Evolutionary conservation across 176 grass and related monocot species (phyloP).

Genomic region (Avena eriantha): DNA sequence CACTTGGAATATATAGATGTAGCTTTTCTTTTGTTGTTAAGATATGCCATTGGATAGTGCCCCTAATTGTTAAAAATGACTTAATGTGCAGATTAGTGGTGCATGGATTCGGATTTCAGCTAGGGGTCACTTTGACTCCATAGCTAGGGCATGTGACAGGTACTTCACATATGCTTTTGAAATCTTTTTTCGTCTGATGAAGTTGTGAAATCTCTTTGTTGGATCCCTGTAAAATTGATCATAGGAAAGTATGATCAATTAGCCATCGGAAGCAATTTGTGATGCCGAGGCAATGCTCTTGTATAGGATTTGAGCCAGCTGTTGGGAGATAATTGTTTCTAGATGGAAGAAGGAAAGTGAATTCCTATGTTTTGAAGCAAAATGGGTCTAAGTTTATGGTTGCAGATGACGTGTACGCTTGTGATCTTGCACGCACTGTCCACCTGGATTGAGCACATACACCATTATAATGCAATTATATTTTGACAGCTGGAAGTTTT

Average conservation of each 20-base stretch:
- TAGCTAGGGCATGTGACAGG: slow-evolving; percentile 53
- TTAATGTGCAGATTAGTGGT: slow-evolving; percentile 54
- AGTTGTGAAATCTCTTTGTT: not conserved
- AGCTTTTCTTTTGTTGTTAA: not conserved
- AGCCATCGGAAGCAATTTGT: slow-evolving; percentile 50
- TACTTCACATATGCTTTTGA: not conserved
- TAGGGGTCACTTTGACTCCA: slow-evolving; percentile 60
- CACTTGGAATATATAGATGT: not conserved
- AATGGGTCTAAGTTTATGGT: not conserved
- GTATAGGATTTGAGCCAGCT: slow-evolving; percentile 31
- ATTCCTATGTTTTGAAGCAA: not conserved
- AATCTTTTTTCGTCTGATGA: not conserved
- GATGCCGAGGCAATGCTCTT: slow-evolving; percentile 59
- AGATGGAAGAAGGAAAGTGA: not conserved
- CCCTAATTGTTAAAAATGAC: not conserved
- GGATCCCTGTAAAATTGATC: not conserved
- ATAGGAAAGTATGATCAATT: slow-evolving; percentile 64
- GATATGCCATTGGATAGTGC: not conserved
- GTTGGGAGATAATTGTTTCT: not conserved
- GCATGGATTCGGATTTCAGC: slow-evolving; percentile 73
- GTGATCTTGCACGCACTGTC: not conserved
- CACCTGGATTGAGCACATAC: not conserved
- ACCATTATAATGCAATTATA: slow-evolving; percentile 46
- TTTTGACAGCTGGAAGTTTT: slow-evolving; percentile 90
- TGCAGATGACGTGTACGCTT: not conserved